phyloP scores from a whole-genome alignment of 371 early-diverging fungal genomes.

The Synchytrium microbalum region DNA sequence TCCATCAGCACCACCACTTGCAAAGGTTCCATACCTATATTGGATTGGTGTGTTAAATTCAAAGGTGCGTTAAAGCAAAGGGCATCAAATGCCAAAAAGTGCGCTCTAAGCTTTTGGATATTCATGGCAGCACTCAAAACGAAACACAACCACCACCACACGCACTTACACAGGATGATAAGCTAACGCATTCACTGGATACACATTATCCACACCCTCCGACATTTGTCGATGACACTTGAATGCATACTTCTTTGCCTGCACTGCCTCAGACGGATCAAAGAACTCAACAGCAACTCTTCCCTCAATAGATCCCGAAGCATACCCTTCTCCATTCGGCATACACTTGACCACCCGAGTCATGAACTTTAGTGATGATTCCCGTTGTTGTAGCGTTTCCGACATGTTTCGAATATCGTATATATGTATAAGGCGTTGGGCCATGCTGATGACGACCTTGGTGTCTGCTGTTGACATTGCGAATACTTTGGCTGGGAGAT shows the following conservation, averaged over 20 bases:
- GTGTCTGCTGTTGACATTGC: constrained; percentile 65
- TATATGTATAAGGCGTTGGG: constrained; percentile 64
- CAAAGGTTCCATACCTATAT: constrained; percentile 79
- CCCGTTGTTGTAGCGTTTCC: constrained; percentile 62
- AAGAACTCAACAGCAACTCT: constrained; percentile 90
- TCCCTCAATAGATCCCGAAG: constrained; percentile 85
- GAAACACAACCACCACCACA: no score
- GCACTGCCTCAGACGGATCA: constrained; percentile 55
- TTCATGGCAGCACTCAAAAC: no score
- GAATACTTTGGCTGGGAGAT: constrained; percentile 63
- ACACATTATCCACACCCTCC: constrained; percentile 68
- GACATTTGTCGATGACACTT: constrained; percentile 83
- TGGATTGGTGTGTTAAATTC: no score
- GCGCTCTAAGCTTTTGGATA: no score
- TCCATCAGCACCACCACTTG: constrained; percentile 92
- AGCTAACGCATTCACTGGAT: constrained; percentile 88
- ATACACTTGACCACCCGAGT: constrained; percentile 69
- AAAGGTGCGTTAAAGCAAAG: no score
- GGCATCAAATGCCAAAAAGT: no score
- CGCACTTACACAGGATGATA: constrained; percentile 81
- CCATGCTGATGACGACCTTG: constrained; percentile 71
- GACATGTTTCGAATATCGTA: constrained; percentile 78
- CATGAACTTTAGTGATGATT: constrained; percentile 75
- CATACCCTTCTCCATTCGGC: constrained; percentile 81
- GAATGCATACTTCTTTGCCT: constrained; percentile 82